phyloP scores from a whole-genome alignment of 345 rosid genomes.

The Nephelium lappaceum region DNA sequence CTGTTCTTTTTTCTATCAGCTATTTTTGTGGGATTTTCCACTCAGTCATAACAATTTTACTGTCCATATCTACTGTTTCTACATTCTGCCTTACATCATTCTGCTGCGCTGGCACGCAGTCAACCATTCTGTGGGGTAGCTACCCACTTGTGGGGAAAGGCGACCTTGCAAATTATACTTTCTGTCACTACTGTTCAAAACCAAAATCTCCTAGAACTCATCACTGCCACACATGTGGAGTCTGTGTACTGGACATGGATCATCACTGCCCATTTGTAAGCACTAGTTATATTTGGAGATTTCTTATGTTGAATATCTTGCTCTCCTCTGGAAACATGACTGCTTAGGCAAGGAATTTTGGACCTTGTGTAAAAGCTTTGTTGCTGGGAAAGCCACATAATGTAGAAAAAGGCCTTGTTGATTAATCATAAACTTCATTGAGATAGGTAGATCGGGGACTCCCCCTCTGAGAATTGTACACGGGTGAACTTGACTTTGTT shows the following conservation, averaged over 20 bases:
- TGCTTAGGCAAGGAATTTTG: background rate
- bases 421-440: too few relatives aligned
- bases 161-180: conserved; percentile 75
- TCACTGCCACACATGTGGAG: conserved; percentile 93
- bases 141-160: conserved; percentile 80
- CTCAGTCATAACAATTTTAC: conserved; percentile 36
- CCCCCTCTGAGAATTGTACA: background rate
- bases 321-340: background rate
- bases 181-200: conserved; percentile 69
- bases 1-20: conserved; percentile 75
- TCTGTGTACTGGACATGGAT: conserved; percentile 92
- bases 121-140: conserved; percentile 69
- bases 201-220: conserved; percentile 89
- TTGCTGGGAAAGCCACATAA: background rate
- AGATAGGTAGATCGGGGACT: background rate
- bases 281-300: conserved; percentile 1
- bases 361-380: background rate
- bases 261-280: conserved; percentile 99
- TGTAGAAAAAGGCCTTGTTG: background rate
- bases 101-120: conserved; percentile 68
- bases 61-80: conserved; percentile 60
- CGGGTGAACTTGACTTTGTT: background rate
- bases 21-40: conserved; percentile 56
- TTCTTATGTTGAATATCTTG: background rate
- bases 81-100: conserved; percentile 74